Base-by-base conservation (phyloP, 1,284 basidiomycete genomes). In the Heliocybe sulcata region DNA sequence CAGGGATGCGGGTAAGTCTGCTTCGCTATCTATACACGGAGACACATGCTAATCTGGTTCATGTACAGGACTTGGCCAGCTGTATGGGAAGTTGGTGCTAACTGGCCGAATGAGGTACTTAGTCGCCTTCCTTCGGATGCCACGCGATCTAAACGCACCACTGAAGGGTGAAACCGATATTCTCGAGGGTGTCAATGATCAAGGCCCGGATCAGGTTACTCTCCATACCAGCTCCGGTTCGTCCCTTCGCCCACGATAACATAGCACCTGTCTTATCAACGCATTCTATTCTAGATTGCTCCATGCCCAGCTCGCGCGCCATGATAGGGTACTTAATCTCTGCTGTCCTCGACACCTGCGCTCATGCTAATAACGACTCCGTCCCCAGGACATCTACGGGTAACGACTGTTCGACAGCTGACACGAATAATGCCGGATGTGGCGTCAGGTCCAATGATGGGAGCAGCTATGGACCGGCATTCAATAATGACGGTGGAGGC, bases 141-240 rank as follows among this genome's bases (percentile, higher is more conserved):
- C 14, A 26, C 22, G 12, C 33, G 14, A 14, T 4, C 47, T 57
- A 80, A 79, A 80, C n/a, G 78, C 77, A 72, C 12, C 14, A 45
- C 16, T 31, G 16, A 56, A 80, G 81, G 83, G 82, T 0, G 81
- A 89, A 65, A 75, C 86, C 20, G 86, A 89, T 65, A 83, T 89
- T 51, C 54, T 88, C 11, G 87, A 89, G 65, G 85, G 81, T 11
- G 80, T 87, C 35, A 87, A 88, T 60, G 75, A 79, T 60, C 65
- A 73, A 59, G 64, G 66, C 0, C 74, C 80, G 11, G 81, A 90
- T 62, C 71, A 73, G 52, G 74, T 77, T 1, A 85, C 83, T 12
- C 68, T 92, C 10, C 89, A 91, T 65, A 87, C 86, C 0, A 70
- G 72, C 56, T 57, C 69, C 1, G 64, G 90, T 49, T 26, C n/a